Conservation (phyloP, 2,329 filamentous ascomycete species). For the Microcyclosporella mali region DNA sequence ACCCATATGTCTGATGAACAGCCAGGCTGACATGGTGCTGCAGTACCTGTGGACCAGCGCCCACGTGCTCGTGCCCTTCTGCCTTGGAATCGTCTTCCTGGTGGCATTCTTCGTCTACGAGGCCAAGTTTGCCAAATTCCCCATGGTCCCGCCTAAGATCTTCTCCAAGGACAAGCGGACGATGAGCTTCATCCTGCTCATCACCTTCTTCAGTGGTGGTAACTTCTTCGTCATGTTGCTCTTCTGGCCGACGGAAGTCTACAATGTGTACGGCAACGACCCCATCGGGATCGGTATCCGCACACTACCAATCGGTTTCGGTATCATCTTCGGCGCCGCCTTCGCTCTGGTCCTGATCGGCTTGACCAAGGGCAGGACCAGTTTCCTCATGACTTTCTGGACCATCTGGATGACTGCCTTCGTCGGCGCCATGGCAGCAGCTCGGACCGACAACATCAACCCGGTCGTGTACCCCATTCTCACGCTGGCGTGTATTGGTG, state of each 20-base stretch:
- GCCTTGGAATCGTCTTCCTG: constrained; percentile 29
- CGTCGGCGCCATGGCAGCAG: constrained; percentile 27
- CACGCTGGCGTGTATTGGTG: constrained; percentile 56
- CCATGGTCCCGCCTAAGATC: constrained; percentile 31
- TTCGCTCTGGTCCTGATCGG: constrained; percentile 54
- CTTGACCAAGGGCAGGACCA: constrained; percentile 53
- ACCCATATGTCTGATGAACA: not conserved
- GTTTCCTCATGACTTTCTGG: constrained; percentile 53
- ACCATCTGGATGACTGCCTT: constrained; percentile 60
- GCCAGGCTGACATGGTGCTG: constrained; percentile 4
- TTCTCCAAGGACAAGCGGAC: constrained; percentile 31
- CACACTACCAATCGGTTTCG: constrained; percentile 58
- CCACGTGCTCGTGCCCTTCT: constrained; percentile 31
- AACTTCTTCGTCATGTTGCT: constrained; percentile 41
- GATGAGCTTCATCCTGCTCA: constrained; percentile 33
- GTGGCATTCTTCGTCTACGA: constrained; percentile 32
- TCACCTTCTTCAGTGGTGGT: constrained; percentile 36
- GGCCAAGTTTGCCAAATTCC: constrained; percentile 25
- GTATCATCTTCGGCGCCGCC: constrained; percentile 56
- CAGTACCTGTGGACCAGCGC: constrained; percentile 29
- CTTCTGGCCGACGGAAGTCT: constrained; percentile 60
- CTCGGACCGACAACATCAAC: constrained; percentile 22
- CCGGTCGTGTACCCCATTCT: constrained; percentile 42
- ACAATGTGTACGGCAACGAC: constrained; percentile 57
- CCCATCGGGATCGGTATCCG: constrained; percentile 59